These are phyloP conservation scores for Xylariaceae sp. DNA, from an alignment of 2,329 filamentous ascomycete species.

Conservation along the genomic window DNA sequence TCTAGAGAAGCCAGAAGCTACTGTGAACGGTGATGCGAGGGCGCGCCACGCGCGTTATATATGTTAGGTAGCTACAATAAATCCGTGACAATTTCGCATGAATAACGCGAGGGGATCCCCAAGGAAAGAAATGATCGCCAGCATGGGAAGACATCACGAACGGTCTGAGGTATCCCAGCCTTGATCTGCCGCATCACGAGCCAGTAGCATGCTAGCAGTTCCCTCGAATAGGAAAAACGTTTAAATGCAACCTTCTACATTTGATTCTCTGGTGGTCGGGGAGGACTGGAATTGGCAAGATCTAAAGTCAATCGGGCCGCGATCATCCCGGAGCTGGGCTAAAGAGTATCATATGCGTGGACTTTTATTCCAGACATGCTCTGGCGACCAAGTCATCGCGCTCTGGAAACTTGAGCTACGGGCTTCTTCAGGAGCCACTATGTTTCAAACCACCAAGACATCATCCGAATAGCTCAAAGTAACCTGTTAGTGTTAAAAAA, in stretches of 20 bases:
- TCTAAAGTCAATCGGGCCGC: conserved; percentile 14
- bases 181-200: conserved; percentile 14
- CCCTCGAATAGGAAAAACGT: conserved; percentile 18
- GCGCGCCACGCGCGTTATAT: conserved; percentile 1
- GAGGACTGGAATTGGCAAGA: conserved; percentile 1
- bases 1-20: background rate
- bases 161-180: background rate
- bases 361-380: too few species aligned
- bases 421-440: too few species aligned
- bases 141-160: background rate
- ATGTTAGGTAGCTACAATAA: background rate
- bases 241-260: conserved; percentile 26
- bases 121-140: conserved; percentile 10
- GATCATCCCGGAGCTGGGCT: conserved; percentile 1
- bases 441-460: too few species aligned
- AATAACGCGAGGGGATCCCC: background rate
- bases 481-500: background rate
- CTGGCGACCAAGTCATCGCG: too few species aligned
- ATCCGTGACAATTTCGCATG: conserved; percentile 12
- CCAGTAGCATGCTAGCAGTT: conserved; percentile 23
- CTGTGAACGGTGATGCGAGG: background rate
- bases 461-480: background rate
- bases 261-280: conserved; percentile 6
- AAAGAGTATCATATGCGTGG: background rate
- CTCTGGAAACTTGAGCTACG: too few species aligned